These are phyloP conservation scores for Paspalum vaginatum DNA, from an alignment of 176 grass and related monocot species.

Conservation along the genomic window DNA sequence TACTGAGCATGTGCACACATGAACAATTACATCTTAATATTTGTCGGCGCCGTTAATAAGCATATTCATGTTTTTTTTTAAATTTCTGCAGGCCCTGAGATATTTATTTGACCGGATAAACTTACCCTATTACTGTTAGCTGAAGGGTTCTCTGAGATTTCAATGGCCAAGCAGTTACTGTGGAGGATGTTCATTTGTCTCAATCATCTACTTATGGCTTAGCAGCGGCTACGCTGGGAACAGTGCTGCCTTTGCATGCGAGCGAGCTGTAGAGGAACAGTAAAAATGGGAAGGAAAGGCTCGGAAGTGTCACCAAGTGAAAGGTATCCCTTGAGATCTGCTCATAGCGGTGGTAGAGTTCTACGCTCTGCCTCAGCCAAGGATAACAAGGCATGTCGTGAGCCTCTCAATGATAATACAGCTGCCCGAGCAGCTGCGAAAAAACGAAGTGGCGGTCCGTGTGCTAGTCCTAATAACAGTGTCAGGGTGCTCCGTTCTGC, in stretches of 20 bases:
- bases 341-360: slow-evolving; percentile 50
- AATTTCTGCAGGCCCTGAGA: slow-evolving; percentile 32
- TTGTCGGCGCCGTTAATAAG: neutral
- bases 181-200: slow-evolving; percentile 25
- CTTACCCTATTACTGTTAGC: neutral
- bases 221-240: neutral
- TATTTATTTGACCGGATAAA: slow-evolving; percentile 17
- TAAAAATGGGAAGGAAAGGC: slow-evolving; percentile 41
- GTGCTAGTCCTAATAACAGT: slow-evolving; percentile 18
- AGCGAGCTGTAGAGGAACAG: neutral
- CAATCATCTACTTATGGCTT: slow-evolving; percentile 28
- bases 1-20: slow-evolving; percentile 5
- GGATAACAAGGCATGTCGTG: slow-evolving; percentile 38
- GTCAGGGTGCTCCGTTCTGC: slow-evolving; percentile 56
- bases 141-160: slow-evolving; percentile 2
- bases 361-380: slow-evolving; percentile 57
- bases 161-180: slow-evolving; percentile 4
- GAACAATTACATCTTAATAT: slow-evolving; percentile 9
- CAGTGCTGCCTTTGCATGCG: neutral
- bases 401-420: slow-evolving; percentile 36
- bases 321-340: slow-evolving; percentile 71
- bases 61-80: slow-evolving; percentile 29
- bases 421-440: slow-evolving; percentile 26
- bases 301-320: slow-evolving; percentile 43
- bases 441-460: slow-evolving; percentile 34